A percentile compares a stretch with the other conserved stretches of the same genome.
These are phyloP conservation scores for Wickerhamomyces bovis DNA, from an alignment of 805 yeast genomes.

Conservation along the genomic window DNA sequence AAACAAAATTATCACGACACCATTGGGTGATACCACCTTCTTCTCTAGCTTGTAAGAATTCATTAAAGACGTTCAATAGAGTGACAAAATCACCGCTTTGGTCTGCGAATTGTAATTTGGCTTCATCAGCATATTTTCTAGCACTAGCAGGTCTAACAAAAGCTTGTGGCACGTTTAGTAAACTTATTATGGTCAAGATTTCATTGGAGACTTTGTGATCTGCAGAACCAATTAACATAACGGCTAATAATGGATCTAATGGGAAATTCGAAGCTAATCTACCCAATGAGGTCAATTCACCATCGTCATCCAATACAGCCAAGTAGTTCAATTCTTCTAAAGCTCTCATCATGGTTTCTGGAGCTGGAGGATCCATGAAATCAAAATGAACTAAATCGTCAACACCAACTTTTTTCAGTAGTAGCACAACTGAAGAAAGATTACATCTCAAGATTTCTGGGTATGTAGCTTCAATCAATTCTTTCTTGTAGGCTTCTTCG, in stretches of 20 bases:
- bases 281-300: constrained; percentile 84
- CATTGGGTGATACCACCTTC: constrained; percentile 65
- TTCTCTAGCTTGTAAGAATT: constrained; percentile 72
- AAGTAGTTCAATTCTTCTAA: constrained; percentile 89
- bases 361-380: constrained; percentile 99
- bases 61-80: constrained; percentile 80
- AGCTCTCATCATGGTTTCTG: constrained; percentile 99
- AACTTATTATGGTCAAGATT: constrained; percentile 79
- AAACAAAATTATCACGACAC: constrained; percentile 88
- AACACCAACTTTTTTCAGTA: constrained; percentile 87
- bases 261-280: constrained; percentile 91
- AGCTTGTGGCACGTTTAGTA: constrained; percentile 90
- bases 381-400: constrained; percentile 97
- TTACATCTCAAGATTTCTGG: constrained; percentile 93
- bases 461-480: constrained; percentile 88
- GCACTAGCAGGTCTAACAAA: constrained; percentile 90
- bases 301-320: constrained; percentile 87
- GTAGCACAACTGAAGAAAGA: constrained; percentile 85
- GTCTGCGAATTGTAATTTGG: constrained; percentile 81
- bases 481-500: constrained; percentile 92
- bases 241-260: constrained; percentile 91
- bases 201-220: constrained; percentile 86
- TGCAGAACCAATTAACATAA: constrained; percentile 82
- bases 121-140: constrained; percentile 85
- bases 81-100: constrained; percentile 95